A percentile compares a stretch with the other conserved stretches of the same genome.
Conservation (phyloP, 2,329 filamentous ascomycete genomes). For the Arachnomyces sp. region DNA sequence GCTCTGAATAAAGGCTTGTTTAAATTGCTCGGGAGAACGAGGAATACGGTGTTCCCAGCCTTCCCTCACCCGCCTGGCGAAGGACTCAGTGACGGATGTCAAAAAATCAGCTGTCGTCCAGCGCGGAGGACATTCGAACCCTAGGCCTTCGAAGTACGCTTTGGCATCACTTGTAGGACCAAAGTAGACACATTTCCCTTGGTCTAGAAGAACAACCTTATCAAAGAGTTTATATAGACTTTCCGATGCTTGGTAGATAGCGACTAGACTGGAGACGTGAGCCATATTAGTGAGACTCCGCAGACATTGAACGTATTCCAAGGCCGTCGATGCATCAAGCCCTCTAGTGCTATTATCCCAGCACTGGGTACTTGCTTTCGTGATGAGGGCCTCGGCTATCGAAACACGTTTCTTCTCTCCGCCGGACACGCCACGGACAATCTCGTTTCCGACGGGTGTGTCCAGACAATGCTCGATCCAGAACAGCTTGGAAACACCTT, state of each 20-base stretch:
- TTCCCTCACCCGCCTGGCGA: slow-evolving; percentile 49
- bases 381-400: slow-evolving; percentile 69
- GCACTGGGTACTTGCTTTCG: slow-evolving; percentile 57
- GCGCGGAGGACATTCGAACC: slow-evolving; percentile 63
- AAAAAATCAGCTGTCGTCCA: slow-evolving; percentile 71
- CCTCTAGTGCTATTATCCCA: slow-evolving; percentile 74
- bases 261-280: slow-evolving; percentile 55
- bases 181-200: slow-evolving; percentile 65
- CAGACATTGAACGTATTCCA: slow-evolving; percentile 64
- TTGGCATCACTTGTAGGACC: slow-evolving; percentile 57
- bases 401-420: slow-evolving; percentile 73
- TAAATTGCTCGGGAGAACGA: slow-evolving; percentile 49
- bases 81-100: slow-evolving; percentile 60
- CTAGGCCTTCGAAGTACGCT: slow-evolving; percentile 60
- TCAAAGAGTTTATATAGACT: slow-evolving; percentile 52
- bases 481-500: slow-evolving; percentile 63
- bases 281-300: slow-evolving; percentile 59
- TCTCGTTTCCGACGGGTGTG: slow-evolving; percentile 69
- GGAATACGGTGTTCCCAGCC: slow-evolving; percentile 54
- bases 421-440: slow-evolving; percentile 63
- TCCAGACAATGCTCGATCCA: slow-evolving; percentile 64
- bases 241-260: slow-evolving; percentile 62
- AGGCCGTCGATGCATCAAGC: slow-evolving; percentile 64
- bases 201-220: slow-evolving; percentile 60
- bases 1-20: slow-evolving; percentile 44